Evolutionary conservation across 73 alveolate genomes (phyloP).

Genomic region (Paramecium sonneborni): DNA sequence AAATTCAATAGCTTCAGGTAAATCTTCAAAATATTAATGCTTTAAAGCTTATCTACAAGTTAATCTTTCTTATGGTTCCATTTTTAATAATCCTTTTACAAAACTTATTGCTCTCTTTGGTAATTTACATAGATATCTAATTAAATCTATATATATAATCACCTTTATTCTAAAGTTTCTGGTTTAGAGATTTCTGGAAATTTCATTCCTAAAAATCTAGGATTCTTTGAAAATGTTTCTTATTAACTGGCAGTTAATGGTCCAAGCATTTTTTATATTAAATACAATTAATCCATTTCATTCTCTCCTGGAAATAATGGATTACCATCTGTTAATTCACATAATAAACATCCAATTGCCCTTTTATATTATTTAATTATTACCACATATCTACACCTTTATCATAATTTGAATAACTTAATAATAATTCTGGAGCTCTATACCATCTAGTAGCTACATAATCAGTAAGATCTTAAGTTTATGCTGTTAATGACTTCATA

Average conservation of each 20-base stretch:
- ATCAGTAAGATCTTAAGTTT: conserved; percentile 60
- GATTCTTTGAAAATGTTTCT: conserved; percentile 87
- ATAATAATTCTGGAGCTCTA: conserved; percentile 47
- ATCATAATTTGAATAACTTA: conserved; percentile 41
- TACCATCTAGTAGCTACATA: conserved; percentile 73
- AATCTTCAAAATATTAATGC: conserved; percentile 85
- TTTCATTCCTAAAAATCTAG: conserved; percentile 89
- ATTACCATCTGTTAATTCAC: conserved; percentile 92
- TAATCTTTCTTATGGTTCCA: conserved; percentile 88
- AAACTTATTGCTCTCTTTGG: conserved; percentile 65
- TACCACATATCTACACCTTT: conserved; percentile 59
- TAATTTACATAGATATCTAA: conserved; percentile 66
- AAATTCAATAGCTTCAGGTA: conserved; percentile 69
- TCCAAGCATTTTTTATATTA: conserved; percentile 89
- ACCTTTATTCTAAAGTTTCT: conserved; percentile 89
- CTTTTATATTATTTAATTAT: background rate
- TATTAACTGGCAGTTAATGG: conserved; percentile 84
- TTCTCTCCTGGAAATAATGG: conserved; percentile 97
- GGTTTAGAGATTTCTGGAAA: conserved; percentile 90
- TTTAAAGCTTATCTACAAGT: conserved; percentile 84
- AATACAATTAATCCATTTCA: conserved; percentile 89
- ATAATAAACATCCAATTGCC: conserved; percentile 91
- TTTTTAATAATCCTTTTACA: conserved; percentile 83
- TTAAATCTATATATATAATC: background rate
- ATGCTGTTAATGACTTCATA: background rate